A percentile compares a stretch with the other conserved stretches of the same genome.
phyloP scores from a whole-genome alignment of 139 green algal species.

The Tetratostichococcus sp. region DNA sequence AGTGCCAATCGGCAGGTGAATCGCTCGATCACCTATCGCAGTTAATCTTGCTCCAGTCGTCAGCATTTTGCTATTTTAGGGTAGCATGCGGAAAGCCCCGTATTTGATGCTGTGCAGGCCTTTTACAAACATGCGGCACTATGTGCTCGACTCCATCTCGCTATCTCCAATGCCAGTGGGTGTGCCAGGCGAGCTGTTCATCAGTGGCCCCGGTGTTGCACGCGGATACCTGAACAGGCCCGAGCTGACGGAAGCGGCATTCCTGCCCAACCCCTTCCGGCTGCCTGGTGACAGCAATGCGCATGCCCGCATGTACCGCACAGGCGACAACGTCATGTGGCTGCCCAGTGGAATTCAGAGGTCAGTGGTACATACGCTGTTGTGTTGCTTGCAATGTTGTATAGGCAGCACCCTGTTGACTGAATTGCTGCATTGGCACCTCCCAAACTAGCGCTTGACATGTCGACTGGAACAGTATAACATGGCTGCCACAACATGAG shows the following conservation, averaged over 20 bases:
- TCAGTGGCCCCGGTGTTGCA: neutral
- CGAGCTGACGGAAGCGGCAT: conserved; percentile 31
- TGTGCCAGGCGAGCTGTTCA: neutral
- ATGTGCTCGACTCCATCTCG: neutral
- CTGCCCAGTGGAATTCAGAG: neutral
- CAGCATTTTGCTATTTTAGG: no score
- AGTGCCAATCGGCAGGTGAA: neutral
- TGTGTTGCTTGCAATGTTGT: neutral
- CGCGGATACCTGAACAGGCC: conserved; percentile 23
- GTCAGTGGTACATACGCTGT: neutral
- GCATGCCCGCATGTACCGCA: neutral
- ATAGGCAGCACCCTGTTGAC: no score
- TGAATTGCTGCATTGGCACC: no score
- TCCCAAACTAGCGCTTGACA: no score
- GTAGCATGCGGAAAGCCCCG: no score
- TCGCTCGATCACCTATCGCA: no score
- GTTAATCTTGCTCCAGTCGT: no score
- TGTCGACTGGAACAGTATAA: no score
- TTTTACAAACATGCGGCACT: neutral
- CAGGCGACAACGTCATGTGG: conserved; percentile 1
- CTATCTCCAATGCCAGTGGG: neutral
- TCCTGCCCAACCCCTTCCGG: conserved; percentile 24
- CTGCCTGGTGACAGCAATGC: neutral
- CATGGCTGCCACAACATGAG: no score
- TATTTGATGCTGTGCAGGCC: neutral